phyloP scores from a whole-genome alignment of 176 grass and related monocot species.

The Thinopyrum elongatum region DNA sequence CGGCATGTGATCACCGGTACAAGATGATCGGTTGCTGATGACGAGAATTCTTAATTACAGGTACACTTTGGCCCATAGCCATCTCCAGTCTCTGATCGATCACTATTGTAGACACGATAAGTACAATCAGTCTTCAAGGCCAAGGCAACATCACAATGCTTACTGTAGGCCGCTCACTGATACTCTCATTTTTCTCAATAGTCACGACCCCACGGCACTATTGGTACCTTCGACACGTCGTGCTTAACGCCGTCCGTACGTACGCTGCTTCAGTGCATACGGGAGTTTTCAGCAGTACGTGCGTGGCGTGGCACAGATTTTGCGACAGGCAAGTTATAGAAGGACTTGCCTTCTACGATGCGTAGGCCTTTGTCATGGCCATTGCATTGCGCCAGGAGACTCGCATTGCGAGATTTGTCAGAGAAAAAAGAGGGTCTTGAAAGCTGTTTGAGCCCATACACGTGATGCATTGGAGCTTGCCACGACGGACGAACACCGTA shows the following conservation, averaged over 20 bases:
- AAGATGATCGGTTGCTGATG: background rate
- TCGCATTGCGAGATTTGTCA: no score
- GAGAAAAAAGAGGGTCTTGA: no score
- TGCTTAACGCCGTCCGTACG: background rate
- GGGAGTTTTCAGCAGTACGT: no score
- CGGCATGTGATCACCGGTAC: background rate
- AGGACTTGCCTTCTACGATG: no score
- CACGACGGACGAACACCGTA: no score
- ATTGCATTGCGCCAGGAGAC: no score
- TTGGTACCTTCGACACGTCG: background rate
- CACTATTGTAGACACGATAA: background rate
- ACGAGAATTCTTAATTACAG: conserved; percentile 7
- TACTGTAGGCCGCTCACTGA: conserved; percentile 28
- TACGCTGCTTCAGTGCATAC: no score
- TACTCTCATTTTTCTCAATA: background rate
- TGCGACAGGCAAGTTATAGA: no score
- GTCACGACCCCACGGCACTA: background rate
- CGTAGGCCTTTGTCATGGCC: no score
- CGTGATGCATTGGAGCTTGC: background rate
- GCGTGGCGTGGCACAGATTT: no score
- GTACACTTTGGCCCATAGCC: background rate
- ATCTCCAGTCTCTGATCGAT: background rate
- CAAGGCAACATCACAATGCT: background rate
- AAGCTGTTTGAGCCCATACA: background rate
- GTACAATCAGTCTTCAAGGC: background rate